Base-by-base conservation (phyloP, 352 stramenopile species). In the Pythium plurisporium region DNA sequence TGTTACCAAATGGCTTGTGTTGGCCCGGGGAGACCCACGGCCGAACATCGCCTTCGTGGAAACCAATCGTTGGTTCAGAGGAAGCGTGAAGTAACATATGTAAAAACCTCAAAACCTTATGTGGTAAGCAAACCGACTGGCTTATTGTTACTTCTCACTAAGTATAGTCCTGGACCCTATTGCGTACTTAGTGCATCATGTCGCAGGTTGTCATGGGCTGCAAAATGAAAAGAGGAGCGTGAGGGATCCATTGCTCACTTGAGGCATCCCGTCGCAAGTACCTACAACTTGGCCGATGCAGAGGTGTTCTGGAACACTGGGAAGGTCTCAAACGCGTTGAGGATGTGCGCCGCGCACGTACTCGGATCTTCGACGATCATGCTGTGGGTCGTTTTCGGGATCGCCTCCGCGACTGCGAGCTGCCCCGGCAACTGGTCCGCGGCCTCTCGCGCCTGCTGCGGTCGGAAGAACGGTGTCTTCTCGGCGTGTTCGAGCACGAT, bases 301-400 rank as follows among this genome's bases (percentile, higher is more conserved):
- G 30, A 17, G 1, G 26, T 25, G 14, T 17, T 20, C 22, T 64
- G 37, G 30, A 64, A 42, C 1, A 64, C 22, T 0, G 57, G 48
- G n/a, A 64, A 64, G n/a, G n/a, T n/a, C n/a, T n/a, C 55, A 8
- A 62, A 45, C 30, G 19, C 26, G 5, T 37, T 45, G 27, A 62
- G 44, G 44, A 87, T 87, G 31, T 72, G 75, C 14, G 71, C 38
- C 11, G 70, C 26, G 4, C 33, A 33, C 14, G 62, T 60, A 17
- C 60, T 64, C 0, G 70, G 64, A 47, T 79, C 69, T 58, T 86
- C 70, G 46, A 86, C 61, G 1, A 82, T 42, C 65, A 86, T 65
- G 6, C 69, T 17, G 40, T 82, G 75, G 14, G 63, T 69, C 26
- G 62, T 59, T n/a, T 67, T 60, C 10, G 59, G 36, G 19, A 82